Evolutionary conservation across 768 basidiomycete genomes (phyloP).

Genomic region (Mrakia frigida): DNA sequence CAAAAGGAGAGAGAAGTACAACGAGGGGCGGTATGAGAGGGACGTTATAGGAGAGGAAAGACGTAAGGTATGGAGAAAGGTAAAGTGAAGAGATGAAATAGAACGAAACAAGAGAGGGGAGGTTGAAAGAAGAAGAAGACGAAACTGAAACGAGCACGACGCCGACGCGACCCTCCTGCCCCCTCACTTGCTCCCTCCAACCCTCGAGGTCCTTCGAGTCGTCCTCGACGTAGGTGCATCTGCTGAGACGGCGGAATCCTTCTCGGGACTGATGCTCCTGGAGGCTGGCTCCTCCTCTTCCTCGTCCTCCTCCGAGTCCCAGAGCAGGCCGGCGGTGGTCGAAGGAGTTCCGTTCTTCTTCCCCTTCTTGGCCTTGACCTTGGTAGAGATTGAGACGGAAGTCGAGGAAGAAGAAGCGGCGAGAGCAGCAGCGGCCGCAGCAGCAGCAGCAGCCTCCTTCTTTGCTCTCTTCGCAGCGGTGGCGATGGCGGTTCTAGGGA

Average conservation of each 20-base stretch:
- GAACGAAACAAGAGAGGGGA: not conserved
- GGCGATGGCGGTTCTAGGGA: not conserved
- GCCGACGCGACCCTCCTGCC: not conserved
- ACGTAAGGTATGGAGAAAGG: not conserved
- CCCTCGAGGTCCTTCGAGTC: constrained; percentile 5
- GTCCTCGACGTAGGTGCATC: not conserved
- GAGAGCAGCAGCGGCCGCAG: not conserved
- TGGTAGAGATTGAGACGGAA: not conserved
- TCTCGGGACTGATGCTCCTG: too few relatives aligned
- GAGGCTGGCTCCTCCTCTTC: not conserved
- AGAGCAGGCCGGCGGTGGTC: not conserved
- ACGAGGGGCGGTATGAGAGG: not conserved
- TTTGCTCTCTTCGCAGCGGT: not conserved
- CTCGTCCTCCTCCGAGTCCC: not conserved
- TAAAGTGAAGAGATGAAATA: not conserved
- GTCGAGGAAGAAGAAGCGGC: not conserved
- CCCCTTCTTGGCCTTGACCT: not conserved
- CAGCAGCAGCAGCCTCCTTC: not conserved
- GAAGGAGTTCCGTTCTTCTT: not conserved
- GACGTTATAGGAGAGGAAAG: not conserved
- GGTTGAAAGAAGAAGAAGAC: not conserved
- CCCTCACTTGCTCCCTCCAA: not conserved
- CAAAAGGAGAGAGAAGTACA: not conserved
- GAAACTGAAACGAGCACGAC: not conserved
- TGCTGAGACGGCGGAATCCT: too few relatives aligned